Conservation (phyloP, 2,329 filamentous ascomycete genomes). For the Beauveria scarabaeidicola region DNA sequence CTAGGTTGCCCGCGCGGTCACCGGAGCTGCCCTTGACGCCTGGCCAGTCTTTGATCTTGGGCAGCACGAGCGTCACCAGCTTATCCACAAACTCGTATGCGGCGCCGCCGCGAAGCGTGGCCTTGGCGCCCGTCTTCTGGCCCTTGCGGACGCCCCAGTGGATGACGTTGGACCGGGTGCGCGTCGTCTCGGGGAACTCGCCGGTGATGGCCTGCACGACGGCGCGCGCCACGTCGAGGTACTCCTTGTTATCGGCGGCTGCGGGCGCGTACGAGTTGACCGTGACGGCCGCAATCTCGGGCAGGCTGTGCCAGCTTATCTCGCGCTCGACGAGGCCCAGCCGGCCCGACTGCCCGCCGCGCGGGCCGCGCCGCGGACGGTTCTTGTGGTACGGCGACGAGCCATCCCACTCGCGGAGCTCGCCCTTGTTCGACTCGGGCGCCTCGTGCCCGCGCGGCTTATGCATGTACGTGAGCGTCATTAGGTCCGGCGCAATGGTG, state of each 20-base stretch:
- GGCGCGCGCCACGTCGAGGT: conserved; percentile 76
- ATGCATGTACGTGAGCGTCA: conserved; percentile 84
- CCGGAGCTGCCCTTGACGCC: conserved; percentile 60
- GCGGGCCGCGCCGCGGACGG: conserved; percentile 72
- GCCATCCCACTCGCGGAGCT: conserved; percentile 78
- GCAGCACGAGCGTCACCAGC: conserved; percentile 80
- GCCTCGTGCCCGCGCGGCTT: conserved; percentile 63
- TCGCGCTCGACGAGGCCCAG: conserved; percentile 64
- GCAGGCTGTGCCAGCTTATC: conserved; percentile 76
- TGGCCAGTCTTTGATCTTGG: conserved; percentile 92
- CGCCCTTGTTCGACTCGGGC: conserved; percentile 43
- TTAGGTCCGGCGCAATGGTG: conserved; percentile 77
- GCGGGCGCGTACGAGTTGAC: conserved; percentile 68
- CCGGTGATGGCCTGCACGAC: conserved; percentile 80
- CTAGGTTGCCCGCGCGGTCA: conserved; percentile 80
- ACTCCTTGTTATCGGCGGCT: conserved; percentile 61
- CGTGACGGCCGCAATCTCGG: conserved; percentile 70
- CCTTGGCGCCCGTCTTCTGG: conserved; percentile 66
- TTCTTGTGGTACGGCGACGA: conserved; percentile 93
- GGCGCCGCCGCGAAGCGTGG: conserved; percentile 65
- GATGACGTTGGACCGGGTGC: conserved; percentile 59
- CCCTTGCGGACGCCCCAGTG: conserved; percentile 68
- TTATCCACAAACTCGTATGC: conserved; percentile 91
- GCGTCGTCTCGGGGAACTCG: conserved; percentile 60
- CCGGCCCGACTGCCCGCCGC: conserved; percentile 58